Conservation (phyloP, 495 filamentous ascomycete genomes). For the Penicillium arizonense region DNA sequence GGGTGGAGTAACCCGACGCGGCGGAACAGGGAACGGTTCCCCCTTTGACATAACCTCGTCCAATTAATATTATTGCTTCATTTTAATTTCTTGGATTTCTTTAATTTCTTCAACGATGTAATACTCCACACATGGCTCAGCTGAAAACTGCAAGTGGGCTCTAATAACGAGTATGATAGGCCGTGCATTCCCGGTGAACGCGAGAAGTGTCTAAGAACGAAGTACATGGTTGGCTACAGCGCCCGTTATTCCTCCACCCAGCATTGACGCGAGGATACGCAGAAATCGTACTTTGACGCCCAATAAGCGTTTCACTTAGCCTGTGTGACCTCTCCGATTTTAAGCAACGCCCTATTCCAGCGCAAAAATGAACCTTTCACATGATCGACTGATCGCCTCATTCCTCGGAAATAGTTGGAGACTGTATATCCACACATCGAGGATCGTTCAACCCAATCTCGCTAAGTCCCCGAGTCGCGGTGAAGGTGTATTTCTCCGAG, state of each 20-base stretch:
- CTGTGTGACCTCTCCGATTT: background rate
- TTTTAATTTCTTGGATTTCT: too few species aligned
- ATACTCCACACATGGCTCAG: background rate
- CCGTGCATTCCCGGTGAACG: slow-evolving; percentile 16
- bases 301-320: background rate
- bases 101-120: background rate
- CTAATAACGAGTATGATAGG: slow-evolving; percentile 14
- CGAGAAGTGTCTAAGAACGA: slow-evolving; percentile 6
- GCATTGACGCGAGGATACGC: slow-evolving; percentile 14
- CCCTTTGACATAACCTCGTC: background rate
- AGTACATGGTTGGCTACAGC: slow-evolving; percentile 13
- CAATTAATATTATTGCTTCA: background rate
- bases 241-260: slow-evolving; percentile 24
- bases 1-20: slow-evolving; percentile 26
- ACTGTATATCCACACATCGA: too few species aligned
- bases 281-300: too few species aligned
- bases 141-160: slow-evolving; percentile 3
- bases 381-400: slow-evolving; percentile 3
- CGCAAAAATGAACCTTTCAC: slow-evolving; percentile 8
- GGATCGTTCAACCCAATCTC: too few species aligned
- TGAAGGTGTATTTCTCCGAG: too few species aligned
- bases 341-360: slow-evolving; percentile 2
- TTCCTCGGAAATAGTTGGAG: too few species aligned
- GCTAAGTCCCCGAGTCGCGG: too few species aligned
- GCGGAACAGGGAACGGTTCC: slow-evolving; percentile 22